phyloP scores from a whole-genome alignment of 306 rosid genomes.

The Argentina anserina region DNA sequence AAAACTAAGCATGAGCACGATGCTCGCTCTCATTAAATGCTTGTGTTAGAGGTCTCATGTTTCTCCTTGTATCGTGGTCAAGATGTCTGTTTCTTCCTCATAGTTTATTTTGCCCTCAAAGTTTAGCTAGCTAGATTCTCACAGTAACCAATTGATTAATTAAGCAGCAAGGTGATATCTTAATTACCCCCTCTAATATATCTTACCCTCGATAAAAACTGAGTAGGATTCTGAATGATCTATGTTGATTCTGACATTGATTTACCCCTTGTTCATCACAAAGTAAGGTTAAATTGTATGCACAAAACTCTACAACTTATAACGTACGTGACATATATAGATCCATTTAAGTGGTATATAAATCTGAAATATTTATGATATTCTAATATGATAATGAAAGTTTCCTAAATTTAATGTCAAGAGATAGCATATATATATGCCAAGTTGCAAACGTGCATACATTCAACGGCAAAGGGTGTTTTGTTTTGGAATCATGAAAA shows the following conservation, averaged over 20 bases:
- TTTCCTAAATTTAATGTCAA: not conserved
- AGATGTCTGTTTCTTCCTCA: slow-evolving; percentile 71
- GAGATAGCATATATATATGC: no score
- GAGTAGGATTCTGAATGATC: no score
- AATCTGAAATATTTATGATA: no score
- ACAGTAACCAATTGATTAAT: slow-evolving; percentile 33
- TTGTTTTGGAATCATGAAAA: slow-evolving; percentile 47
- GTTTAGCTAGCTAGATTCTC: slow-evolving; percentile 20
- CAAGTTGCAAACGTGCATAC: no score
- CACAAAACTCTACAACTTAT: no score
- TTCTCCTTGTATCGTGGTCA: slow-evolving; percentile 57
- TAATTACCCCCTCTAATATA: not conserved
- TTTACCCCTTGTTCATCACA: no score
- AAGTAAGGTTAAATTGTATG: no score
- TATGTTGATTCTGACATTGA: no score
- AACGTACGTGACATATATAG: no score
- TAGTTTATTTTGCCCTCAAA: slow-evolving; percentile 35
- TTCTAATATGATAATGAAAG: not conserved
- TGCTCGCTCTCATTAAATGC: slow-evolving; percentile 54
- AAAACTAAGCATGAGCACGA: not conserved
- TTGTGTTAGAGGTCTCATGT: slow-evolving; percentile 53
- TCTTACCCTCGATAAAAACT: no score
- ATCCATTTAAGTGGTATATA: no score
- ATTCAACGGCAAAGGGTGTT: no score
- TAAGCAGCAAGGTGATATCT: slow-evolving; percentile 15